A percentile compares a stretch with the other conserved stretches of the same genome.
Conservation (phyloP, 2,329 filamentous ascomycete species). For the Talaromyces islandicus region DNA sequence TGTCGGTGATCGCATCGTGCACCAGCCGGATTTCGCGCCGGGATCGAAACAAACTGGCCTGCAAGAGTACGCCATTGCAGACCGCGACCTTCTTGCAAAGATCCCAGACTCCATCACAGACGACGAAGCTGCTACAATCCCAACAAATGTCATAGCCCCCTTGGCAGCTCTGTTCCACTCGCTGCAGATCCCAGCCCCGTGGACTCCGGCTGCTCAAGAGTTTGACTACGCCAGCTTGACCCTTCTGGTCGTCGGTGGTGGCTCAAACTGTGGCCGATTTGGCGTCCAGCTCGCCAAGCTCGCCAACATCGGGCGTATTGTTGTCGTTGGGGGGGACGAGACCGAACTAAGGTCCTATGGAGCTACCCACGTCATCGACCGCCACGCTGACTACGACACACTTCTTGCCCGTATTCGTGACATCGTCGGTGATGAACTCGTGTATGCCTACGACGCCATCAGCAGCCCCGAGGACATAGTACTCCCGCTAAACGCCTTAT, state of each 20-base stretch:
- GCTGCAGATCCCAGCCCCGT: conserved; percentile 9
- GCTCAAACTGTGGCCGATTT: conserved; percentile 18
- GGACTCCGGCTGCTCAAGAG: conserved; percentile 13
- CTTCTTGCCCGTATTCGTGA: conserved; percentile 26
- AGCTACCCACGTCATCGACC: conserved; percentile 39
- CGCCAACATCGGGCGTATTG: conserved; percentile 33
- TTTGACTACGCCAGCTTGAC: conserved; percentile 8
- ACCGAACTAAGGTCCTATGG: conserved; percentile 28
- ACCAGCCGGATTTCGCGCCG: conserved; percentile 17
- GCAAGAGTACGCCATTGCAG: conserved; percentile 34
- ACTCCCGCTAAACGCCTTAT: conserved; percentile 30
- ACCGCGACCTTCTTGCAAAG: conserved; percentile 22
- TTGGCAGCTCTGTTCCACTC: conserved; percentile 30
- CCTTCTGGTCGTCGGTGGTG: conserved; percentile 21
- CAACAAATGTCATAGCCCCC: conserved; percentile 30
- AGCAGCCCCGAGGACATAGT: conserved; percentile 19
- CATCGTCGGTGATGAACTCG: conserved; percentile 34
- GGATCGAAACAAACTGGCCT: conserved; percentile 20
- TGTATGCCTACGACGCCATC: conserved; percentile 34
- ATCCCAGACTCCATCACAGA: conserved; percentile 29
- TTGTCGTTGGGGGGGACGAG: conserved; percentile 30
- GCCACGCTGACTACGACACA: conserved; percentile 26
- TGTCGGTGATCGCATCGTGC: conserved; percentile 24
- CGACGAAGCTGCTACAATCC: conserved; percentile 32
- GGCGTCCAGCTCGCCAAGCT: conserved; percentile 19